A percentile compares a stretch with the other conserved stretches of the same genome.
phyloP scores from a whole-genome alignment of 306 rosid species.

The Citrullus mucosospermus region DNA sequence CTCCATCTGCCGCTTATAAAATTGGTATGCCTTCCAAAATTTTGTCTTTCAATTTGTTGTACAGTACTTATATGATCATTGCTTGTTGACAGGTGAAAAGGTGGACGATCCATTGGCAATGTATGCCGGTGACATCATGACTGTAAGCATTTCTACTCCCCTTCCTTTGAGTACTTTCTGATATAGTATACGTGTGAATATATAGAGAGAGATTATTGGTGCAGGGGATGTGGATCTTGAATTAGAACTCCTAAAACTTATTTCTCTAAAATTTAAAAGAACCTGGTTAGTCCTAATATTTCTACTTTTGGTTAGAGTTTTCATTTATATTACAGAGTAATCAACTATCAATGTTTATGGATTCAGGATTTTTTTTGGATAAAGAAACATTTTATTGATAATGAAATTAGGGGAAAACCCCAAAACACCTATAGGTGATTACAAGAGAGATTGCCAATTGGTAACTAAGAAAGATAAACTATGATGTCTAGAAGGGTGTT shows the following conservation, averaged over 20 bases:
- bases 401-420: too few relatives aligned
- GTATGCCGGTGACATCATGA: conserved; percentile 97
- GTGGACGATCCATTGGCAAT: conserved; percentile 83
- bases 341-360: not conserved
- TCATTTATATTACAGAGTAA: not conserved
- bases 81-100: conserved; percentile 63
- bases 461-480: too few relatives aligned
- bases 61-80: not conserved
- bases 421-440: too few relatives aligned
- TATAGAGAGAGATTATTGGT: not conserved
- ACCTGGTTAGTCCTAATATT: not conserved
- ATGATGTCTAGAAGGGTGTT: too few relatives aligned
- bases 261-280: not conserved
- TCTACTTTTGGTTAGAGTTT: not conserved
- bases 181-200: not conserved
- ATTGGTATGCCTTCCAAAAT: conserved; percentile 38
- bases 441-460: too few relatives aligned
- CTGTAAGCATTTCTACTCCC: conserved; percentile 49
- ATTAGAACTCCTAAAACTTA: not conserved
- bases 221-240: not conserved
- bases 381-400: too few relatives aligned
- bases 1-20: conserved; percentile 90
- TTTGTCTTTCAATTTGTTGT: conserved; percentile 10
- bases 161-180: not conserved
- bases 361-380: too few relatives aligned